Percentiles rank a stretch among this genome's conserved stretches.
Conservation (phyloP, 208 protist species). For the Balamuthia mandrillaris region DNA sequence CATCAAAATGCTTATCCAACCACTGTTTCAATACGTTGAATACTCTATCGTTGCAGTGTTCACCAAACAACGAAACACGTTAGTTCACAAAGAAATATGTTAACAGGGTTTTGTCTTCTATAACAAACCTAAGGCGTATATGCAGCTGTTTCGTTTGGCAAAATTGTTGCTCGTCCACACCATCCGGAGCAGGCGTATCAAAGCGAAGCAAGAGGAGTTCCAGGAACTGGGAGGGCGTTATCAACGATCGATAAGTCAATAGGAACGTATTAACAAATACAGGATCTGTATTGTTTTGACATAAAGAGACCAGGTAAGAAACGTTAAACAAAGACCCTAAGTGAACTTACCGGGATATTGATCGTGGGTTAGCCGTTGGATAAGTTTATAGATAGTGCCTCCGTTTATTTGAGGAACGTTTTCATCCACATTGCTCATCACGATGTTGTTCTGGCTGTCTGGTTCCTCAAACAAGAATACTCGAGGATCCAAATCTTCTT, state of each 20-base stretch:
- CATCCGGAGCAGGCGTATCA: background rate
- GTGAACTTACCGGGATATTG: background rate
- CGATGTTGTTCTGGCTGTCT: background rate
- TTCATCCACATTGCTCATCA: background rate
- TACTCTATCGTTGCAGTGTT: background rate
- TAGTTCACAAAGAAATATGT: too few species aligned
- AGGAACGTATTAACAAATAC: background rate
- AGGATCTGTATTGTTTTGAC: background rate
- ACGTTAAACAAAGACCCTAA: background rate
- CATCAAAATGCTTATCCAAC: background rate
- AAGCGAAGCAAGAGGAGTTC: slow-evolving; percentile 11
- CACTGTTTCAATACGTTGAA: background rate
- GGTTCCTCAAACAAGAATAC: slow-evolving; percentile 1
- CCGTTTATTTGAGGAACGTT: background rate
- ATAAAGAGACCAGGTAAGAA: background rate
- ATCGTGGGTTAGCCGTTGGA: background rate
- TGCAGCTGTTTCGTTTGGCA: background rate
- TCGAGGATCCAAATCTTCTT: background rate
- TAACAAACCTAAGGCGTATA: background rate
- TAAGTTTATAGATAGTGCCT: slow-evolving; percentile 1
- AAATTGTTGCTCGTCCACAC: background rate
- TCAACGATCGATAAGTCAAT: slow-evolving; percentile 27
- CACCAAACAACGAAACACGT: too few species aligned
- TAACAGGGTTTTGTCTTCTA: too few species aligned
- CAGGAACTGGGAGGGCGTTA: slow-evolving; percentile 6